Conservation (phyloP, 1,284 basidiomycete genomes). For the Tilletiopsis washingtonensis region DNA sequence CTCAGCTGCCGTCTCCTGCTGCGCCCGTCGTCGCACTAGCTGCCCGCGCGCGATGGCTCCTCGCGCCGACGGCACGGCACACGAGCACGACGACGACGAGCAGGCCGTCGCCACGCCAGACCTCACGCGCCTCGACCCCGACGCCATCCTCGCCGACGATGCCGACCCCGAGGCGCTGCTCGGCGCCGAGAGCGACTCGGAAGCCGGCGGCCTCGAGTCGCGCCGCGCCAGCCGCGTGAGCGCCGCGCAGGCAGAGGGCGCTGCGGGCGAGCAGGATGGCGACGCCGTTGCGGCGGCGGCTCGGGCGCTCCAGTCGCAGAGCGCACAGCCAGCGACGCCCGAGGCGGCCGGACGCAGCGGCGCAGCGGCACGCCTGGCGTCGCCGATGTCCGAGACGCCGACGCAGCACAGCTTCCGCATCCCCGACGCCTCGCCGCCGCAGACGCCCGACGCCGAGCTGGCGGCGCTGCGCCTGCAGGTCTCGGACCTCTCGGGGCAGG, state of each 20-base stretch:
- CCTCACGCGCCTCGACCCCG: conserved; percentile 24
- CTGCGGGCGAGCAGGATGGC: neutral
- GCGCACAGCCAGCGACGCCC: too few relatives aligned
- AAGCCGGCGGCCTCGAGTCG: conserved; percentile 10
- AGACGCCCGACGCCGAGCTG: neutral
- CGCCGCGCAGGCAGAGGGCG: neutral
- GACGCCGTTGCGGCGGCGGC: too few relatives aligned
- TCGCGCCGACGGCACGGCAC: too few relatives aligned
- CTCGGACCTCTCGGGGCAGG: conserved; percentile 76
- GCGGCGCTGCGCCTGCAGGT: conserved; percentile 67
- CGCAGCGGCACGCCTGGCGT: neutral
- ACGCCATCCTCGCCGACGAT: conserved; percentile 35
- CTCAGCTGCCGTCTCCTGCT: too few relatives aligned
- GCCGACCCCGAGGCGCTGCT: conserved; percentile 30
- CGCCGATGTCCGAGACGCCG: neutral
- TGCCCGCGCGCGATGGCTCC: too few relatives aligned
- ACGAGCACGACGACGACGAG: conserved; percentile 6
- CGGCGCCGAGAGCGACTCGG: conserved; percentile 23
- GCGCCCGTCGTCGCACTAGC: too few relatives aligned
- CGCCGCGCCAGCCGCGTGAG: neutral
- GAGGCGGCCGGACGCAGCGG: neutral
- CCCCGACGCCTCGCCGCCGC: neutral
- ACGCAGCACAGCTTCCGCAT: neutral
- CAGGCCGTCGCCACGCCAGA: conserved; percentile 15
- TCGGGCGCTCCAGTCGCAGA: too few relatives aligned